Evolutionary conservation across 1,139 yeast genomes (phyloP).

Genomic region (Magnusiomyces magnusii): DNA sequence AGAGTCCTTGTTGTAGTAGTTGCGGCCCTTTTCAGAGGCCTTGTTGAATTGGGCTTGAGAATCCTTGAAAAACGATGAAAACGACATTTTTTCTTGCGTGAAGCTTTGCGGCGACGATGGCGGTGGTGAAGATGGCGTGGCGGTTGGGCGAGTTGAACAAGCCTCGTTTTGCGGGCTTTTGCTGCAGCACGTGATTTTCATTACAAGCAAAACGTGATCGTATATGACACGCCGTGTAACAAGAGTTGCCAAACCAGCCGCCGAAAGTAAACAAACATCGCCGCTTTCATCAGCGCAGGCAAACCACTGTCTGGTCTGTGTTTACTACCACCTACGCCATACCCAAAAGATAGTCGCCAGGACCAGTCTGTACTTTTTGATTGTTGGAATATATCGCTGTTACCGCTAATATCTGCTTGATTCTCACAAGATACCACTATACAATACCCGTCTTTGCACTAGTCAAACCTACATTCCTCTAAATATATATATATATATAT

Average conservation of each 20-base stretch:
- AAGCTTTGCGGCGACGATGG: not conserved
- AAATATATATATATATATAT: too few species aligned
- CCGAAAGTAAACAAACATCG: not conserved
- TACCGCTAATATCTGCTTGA: too few species aligned
- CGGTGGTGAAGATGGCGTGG: too few species aligned
- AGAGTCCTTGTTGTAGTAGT: not conserved
- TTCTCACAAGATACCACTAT: too few species aligned
- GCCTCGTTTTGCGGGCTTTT: not conserved
- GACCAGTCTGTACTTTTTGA: not conserved
- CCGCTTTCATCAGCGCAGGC: not conserved
- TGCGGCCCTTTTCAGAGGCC: constrained; percentile 6
- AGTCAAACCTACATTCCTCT: too few species aligned
- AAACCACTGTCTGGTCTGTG: too few species aligned
- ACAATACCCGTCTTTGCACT: too few species aligned
- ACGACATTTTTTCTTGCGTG: not conserved
- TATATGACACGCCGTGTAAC: not conserved
- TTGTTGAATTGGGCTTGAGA: not conserved
- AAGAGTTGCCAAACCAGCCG: not conserved
- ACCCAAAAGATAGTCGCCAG: too few species aligned
- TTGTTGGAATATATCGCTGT: not conserved
- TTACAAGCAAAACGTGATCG: not conserved
- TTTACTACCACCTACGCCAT: not conserved
- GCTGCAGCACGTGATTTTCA: not conserved
- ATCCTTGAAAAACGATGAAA: constrained; percentile 3
- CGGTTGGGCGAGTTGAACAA: not conserved